Base-by-base conservation (phyloP, 768 basidiomycete genomes). In the Suillus placidus region DNA sequence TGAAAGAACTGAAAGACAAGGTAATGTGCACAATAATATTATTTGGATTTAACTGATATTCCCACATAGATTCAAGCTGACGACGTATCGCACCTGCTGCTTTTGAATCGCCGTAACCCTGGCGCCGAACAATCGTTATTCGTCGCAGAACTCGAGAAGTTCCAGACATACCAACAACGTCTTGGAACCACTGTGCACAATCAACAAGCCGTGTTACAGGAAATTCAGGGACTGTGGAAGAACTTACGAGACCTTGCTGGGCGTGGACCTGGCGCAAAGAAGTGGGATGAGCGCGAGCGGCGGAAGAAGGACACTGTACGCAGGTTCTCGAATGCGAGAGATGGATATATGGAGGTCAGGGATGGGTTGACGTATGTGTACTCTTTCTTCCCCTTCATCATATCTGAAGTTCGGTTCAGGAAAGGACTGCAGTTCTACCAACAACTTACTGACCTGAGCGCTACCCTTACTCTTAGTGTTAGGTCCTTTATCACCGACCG, bases 1-100 rank as follows among this genome's bases (percentile, higher is more conserved):
- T 99, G 62, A 95, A 93, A 74, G 97, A 99, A 73, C 81, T 99
- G 58, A 99, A 99, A 76, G 96, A 98, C 52, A 97, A 97, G 87
- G 96, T 95, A 62, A 52, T 64, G 54, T 18, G 2, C 55, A 51
- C 16, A 47, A 62, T 18, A 26, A 40, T 61, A n/a, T 56, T 60
- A n/a, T 56, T 3, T 70, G 13, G 3, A 42, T 34, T 61, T 14
- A 35, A 8, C 55, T 51, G 35, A 35, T 60, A 43, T 14, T 35
- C 18, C 18, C 3, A 7, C 30, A 1, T 69, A 99, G 95, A 85
- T 97, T 56, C 97, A 98, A 87, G 82, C 84, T 34, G 97, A 99
- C 78, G 97, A 99, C 69, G 97, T 99, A 34, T 99, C 97, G 0
- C 94, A 97, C 73, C 83, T 97, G 1, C 86, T 99, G 0, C 85